A percentile compares a stretch with the other conserved stretches of the same genome.
Conservation (phyloP, 2,329 filamentous ascomycete genomes). For the Sphaerostilbella broomeana region DNA sequence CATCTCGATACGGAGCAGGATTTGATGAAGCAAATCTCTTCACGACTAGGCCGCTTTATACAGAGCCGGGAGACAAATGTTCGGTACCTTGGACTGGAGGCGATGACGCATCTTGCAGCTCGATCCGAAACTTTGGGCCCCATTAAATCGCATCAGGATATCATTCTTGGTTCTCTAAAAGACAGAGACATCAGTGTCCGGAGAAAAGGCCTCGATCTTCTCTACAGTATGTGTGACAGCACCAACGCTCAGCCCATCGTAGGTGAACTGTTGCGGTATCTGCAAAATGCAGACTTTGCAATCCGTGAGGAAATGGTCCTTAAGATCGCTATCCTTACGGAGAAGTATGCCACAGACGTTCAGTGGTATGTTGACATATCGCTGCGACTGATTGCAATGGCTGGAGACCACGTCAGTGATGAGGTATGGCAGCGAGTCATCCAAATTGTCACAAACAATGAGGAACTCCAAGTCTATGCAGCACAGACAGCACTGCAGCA, state of each 20-base stretch:
- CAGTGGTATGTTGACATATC: conserved; percentile 99
- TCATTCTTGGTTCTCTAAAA: conserved; percentile 88
- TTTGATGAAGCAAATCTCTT: conserved; percentile 93
- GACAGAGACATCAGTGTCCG: conserved; percentile 96
- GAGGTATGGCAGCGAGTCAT: conserved; percentile 99
- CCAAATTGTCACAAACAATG: conserved; percentile 98
- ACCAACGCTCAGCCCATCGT: conserved; percentile 93
- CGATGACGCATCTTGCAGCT: conserved; percentile 96
- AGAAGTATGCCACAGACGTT: conserved; percentile 96
- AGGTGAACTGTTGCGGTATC: conserved; percentile 84
- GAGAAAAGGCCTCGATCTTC: conserved; percentile 85
- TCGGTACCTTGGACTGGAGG: conserved; percentile 88
- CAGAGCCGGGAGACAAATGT: conserved; percentile 96
- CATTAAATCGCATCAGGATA: conserved; percentile 95
- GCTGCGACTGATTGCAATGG: conserved; percentile 86
- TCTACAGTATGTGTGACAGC: conserved; percentile 99
- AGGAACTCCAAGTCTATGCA: conserved; percentile 94
- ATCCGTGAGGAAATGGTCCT: conserved; percentile 99
- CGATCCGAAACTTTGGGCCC: conserved; percentile 90
- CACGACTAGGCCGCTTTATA: conserved; percentile 87
- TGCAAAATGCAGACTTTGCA: conserved; percentile 94
- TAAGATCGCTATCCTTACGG: conserved; percentile 95
- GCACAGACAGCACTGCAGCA: conserved; percentile 90
- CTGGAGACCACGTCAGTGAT: conserved; percentile 96
- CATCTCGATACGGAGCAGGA: conserved; percentile 92